These are phyloP conservation scores for Ustilago crameri DNA, from an alignment of 1,284 basidiomycete species.

Conservation along the genomic window DNA sequence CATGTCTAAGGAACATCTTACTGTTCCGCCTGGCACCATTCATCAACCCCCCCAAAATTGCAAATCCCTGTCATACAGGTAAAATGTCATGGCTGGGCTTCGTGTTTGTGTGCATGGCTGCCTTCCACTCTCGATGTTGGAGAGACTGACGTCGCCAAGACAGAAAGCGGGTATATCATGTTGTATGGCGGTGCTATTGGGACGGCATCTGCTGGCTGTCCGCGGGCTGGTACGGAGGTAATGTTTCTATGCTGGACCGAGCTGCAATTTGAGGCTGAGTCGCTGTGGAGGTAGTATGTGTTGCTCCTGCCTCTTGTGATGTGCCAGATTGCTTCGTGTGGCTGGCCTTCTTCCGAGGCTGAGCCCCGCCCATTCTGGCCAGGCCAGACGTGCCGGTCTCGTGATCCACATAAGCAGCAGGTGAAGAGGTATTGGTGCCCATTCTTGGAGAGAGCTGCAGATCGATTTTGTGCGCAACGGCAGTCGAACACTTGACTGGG, in stretches of 20 bases:
- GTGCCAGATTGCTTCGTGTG: background rate
- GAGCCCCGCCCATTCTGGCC: constrained; percentile 38
- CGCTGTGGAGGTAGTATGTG: no score
- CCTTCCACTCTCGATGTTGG: no score
- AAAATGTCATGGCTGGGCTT: background rate
- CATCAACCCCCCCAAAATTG: constrained; percentile 33
- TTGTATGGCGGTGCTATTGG: no score
- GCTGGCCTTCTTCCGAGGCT: constrained; percentile 20
- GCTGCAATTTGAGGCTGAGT: background rate
- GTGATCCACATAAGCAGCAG: constrained; percentile 31
- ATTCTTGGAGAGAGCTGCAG: constrained; percentile 8
- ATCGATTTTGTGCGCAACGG: no score
- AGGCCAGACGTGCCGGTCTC: constrained; percentile 18
- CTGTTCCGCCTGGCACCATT: constrained; percentile 8
- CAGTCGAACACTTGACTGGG: background rate
- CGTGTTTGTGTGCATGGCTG: no score
- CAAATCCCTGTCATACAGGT: constrained; percentile 26
- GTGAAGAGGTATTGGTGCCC: constrained; percentile 35
- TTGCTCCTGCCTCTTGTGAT: no score
- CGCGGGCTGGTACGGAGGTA: constrained; percentile 23
- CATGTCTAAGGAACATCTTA: constrained; percentile 3
- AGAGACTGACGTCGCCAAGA: no score
- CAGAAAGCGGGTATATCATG: no score
- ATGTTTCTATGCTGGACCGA: constrained; percentile 20
- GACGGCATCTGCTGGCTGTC: background rate